Base-by-base conservation (phyloP, 345 rosid genomes). In the Citrus inodora region DNA sequence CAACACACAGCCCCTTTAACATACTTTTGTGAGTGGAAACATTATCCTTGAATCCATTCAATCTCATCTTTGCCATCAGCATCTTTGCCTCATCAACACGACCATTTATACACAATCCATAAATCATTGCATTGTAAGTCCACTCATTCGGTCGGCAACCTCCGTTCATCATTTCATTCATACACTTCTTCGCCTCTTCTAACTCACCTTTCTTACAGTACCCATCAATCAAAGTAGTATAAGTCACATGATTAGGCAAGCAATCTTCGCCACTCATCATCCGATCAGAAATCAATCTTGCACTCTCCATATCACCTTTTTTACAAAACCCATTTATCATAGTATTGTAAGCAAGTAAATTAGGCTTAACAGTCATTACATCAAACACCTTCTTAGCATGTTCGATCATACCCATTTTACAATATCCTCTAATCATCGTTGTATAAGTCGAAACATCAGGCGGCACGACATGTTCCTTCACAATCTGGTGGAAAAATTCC, bases 241-340 rank as follows among this genome's bases (percentile, higher is more conserved):
- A 87, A 76, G 90, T 80, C 14, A 87, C 80, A 7, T 63, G 58
- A 78, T 80, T 74, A 2, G 87, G 87, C 71, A 78, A 78, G 78
- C 80, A 82, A 67, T 76, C 58, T 28, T 2, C 16, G 32, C 77
- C 76, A 7, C 8, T 68, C 53, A 76, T 14, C 78, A 87, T 74
- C 65, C 55, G 46, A 71, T 63, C 1, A 27, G 82, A 66, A 21
- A 82, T 2, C 19, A 38, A 42, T 42, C 32, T 40, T 9, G 90
- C 88, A 35, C 72, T 70, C 42, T 80, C 79, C 84, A 83, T 76
- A 24, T 80, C 80, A 48, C 87, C 86, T 55, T 82, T 83, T 80
- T 85, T 82, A 68, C 88, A 80, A 64, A 68, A 85, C 67, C 90
- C 90, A 80, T 82, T 73, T n/a, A 87, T 82, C 84, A 85, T 22